Evolutionary conservation across 176 grass and related monocot genomes (phyloP).

Genomic region (Elymus sibiricus): DNA sequence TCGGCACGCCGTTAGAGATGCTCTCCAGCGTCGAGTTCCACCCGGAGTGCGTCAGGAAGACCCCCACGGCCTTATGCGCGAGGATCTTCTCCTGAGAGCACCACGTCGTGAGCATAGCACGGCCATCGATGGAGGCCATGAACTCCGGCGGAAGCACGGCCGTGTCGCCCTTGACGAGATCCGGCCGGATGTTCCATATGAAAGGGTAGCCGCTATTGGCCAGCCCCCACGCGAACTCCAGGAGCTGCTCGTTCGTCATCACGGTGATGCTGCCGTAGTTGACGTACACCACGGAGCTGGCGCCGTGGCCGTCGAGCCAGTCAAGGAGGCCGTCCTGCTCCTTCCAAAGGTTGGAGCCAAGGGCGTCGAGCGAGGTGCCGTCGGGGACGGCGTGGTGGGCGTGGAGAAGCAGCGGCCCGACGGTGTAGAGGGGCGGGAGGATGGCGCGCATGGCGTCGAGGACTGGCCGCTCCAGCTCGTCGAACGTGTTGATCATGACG

Average conservation of each 20-base stretch:
- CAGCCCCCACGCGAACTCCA: constrained; percentile 71
- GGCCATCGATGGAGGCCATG: constrained; percentile 9
- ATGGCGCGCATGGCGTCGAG: constrained; percentile 32
- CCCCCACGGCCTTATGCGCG: constrained; percentile 34
- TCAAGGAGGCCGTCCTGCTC: constrained; percentile 39
- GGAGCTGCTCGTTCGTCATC: constrained; percentile 39
- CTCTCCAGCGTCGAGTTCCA: constrained; percentile 85
- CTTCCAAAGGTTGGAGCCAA: constrained; percentile 60
- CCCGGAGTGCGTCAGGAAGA: constrained; percentile 72
- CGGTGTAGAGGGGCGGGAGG: constrained; percentile 28
- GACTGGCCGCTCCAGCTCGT: constrained; percentile 25
- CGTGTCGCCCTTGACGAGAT: constrained; percentile 34
- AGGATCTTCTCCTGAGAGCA: constrained; percentile 65
- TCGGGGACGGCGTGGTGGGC: not conserved
- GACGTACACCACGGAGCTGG: constrained; percentile 50
- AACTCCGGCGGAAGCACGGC: constrained; percentile 44
- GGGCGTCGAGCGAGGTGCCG: not conserved
- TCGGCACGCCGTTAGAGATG: constrained; percentile 56
- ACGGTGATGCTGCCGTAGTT: constrained; percentile 73
- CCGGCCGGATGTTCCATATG: constrained; percentile 58
- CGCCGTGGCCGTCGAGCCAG: constrained; percentile 33
- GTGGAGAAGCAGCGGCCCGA: constrained; percentile 47
- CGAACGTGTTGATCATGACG: constrained; percentile 25
- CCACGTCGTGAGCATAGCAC: constrained; percentile 50
- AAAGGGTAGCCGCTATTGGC: constrained; percentile 48